Conservation (phyloP, 2,329 filamentous ascomycete species). For the Harringtonia aguacate region DNA sequence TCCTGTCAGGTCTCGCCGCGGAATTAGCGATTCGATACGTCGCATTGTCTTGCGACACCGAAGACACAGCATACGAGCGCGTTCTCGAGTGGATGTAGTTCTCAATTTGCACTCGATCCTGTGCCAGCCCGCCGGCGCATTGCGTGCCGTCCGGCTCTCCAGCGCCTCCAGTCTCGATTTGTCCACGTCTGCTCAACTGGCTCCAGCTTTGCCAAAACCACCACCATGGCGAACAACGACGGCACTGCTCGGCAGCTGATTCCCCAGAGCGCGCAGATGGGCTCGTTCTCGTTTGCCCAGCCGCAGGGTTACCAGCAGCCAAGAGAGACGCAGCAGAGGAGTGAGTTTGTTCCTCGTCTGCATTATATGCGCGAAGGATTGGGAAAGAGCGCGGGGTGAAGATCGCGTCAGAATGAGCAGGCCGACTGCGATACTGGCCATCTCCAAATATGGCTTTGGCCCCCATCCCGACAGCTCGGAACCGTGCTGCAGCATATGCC, state of each 20-base stretch:
- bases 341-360: conserved; percentile 32
- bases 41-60: background rate
- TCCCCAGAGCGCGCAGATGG: conserved; percentile 59
- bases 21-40: too few relatives aligned
- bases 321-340: conserved; percentile 76
- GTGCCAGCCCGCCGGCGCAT: background rate
- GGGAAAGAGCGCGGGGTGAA: too few relatives aligned
- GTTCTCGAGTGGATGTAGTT: conserved; percentile 1
- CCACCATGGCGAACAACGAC: conserved; percentile 49
- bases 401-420: too few relatives aligned
- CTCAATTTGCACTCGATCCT: background rate
- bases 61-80: too few relatives aligned
- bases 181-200: background rate
- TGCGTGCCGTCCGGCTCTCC: conserved; percentile 1
- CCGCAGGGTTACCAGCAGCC: conserved; percentile 45
- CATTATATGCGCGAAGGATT: too few relatives aligned
- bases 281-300: conserved; percentile 66
- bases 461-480: too few relatives aligned
- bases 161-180: too few relatives aligned
- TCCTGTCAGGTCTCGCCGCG: too few relatives aligned
- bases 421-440: too few relatives aligned
- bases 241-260: conserved; percentile 49
- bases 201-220: background rate
- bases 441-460: too few relatives aligned
- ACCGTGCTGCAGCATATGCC: background rate